Evolutionary conservation across 305 asterid genomes (phyloP).

Genomic region (Solanum aculeatissimum): DNA sequence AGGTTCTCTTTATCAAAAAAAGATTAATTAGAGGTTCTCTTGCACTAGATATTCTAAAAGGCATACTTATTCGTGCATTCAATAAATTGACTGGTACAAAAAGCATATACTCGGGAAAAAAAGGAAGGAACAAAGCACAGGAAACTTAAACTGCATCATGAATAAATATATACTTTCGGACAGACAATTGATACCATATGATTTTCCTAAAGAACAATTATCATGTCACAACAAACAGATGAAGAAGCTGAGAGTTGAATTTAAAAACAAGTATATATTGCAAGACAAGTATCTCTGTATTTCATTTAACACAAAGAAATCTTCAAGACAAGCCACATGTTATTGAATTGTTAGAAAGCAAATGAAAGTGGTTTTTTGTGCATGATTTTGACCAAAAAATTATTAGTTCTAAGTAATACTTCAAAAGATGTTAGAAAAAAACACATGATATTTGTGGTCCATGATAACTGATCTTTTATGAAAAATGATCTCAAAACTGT

Average conservation of each 20-base stretch:
- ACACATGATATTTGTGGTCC: not conserved
- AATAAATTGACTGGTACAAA: not conserved
- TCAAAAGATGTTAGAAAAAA: not conserved
- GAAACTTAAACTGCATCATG: not conserved
- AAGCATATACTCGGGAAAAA: not conserved
- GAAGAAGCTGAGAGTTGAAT: not conserved
- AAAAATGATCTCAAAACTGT: not conserved
- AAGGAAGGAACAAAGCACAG: not conserved
- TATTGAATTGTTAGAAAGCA: not conserved
- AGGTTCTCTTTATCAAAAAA: not conserved
- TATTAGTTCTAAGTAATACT: not conserved
- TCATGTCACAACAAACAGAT: not conserved
- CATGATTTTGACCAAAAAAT: not conserved
- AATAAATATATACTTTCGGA: not conserved
- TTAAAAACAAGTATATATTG: not conserved
- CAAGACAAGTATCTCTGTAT: not conserved
- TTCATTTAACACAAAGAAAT: not conserved
- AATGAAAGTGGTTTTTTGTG: not conserved
- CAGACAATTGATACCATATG: not conserved
- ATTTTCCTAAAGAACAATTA: not conserved
- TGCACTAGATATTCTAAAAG: not conserved
- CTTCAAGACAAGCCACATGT: not conserved
- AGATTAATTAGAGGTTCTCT: not conserved
- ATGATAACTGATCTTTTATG: not conserved
- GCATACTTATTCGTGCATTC: not conserved